Evolutionary conservation across 176 grass and related monocot genomes (phyloP).

Genomic region (Canna indica): DNA sequence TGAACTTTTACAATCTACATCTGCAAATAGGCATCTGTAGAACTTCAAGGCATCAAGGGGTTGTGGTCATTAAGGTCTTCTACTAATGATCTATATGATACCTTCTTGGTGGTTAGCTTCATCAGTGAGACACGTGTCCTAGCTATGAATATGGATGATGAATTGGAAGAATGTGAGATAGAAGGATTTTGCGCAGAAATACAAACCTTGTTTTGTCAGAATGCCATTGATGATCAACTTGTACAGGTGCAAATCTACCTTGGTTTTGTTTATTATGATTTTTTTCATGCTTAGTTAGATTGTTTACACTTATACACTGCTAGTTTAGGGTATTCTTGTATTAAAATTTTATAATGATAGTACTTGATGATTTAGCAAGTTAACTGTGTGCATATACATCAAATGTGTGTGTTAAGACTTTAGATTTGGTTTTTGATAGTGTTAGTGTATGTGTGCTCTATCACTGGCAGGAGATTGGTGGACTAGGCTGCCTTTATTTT

Average conservation of each 20-base stretch:
- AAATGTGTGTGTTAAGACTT: not conserved
- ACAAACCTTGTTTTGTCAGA: conserved; percentile 92
- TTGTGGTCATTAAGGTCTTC: conserved; percentile 84
- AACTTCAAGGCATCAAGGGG: conserved; percentile 96
- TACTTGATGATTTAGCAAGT: not conserved
- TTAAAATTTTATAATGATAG: not conserved
- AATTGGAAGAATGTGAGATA: conserved; percentile 87
- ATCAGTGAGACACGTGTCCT: conserved; percentile 91
- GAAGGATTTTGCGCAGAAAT: conserved; percentile 85
- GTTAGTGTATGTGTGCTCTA: not conserved
- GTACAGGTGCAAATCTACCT: conserved; percentile 45
- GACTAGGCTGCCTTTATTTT: not conserved
- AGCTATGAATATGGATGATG: conserved; percentile 98
- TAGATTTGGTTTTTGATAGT: not conserved
- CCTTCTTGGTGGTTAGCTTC: conserved; percentile 90
- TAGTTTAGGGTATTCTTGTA: not conserved
- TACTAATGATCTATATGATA: conserved; percentile 56
- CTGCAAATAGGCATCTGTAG: conserved; percentile 64
- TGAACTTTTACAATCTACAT: conserved; percentile 9
- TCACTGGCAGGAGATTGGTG: not conserved
- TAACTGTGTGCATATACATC: not conserved
- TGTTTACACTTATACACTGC: not conserved
- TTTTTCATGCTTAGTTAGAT: not conserved
- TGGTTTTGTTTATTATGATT: conserved; percentile 9
- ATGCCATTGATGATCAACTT: conserved; percentile 77